Evolutionary conservation across 2,329 filamentous ascomycete genomes (phyloP).

Genomic region (Epichloe gansuensis): DNA sequence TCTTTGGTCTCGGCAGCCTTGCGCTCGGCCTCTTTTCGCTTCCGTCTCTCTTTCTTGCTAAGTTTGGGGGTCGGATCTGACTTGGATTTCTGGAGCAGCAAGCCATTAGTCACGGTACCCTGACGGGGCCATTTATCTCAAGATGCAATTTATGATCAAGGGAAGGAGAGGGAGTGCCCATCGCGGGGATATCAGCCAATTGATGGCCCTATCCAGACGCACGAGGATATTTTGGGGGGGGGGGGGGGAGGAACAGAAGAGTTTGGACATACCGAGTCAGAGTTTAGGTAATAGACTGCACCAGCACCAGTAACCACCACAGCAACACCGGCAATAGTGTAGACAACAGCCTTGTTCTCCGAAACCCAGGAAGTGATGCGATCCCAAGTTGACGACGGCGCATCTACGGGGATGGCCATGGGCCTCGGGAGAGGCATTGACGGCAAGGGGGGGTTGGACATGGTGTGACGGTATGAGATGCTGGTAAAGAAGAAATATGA

Average conservation of each 20-base stretch:
- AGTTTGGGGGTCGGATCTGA: conserved; percentile 49
- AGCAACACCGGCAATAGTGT: conserved; percentile 90
- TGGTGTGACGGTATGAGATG: conserved; percentile 16
- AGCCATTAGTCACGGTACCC: neutral
- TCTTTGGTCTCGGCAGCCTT: conserved; percentile 37
- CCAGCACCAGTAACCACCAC: conserved; percentile 84
- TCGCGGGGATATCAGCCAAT: neutral
- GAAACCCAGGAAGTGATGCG: conserved; percentile 83
- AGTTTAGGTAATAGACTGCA: conserved; percentile 78
- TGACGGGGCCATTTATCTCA: neutral
- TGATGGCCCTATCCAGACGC: neutral
- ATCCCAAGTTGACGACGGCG: conserved; percentile 69
- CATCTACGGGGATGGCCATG: conserved; percentile 35
- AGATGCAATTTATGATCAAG: neutral
- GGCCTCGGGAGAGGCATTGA: conserved; percentile 34
- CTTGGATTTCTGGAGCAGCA: conserved; percentile 27
- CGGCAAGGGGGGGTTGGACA: conserved; percentile 34
- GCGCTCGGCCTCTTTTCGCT: conserved; percentile 66
- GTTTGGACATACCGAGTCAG: conserved; percentile 35
- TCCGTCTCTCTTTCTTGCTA: conserved; percentile 81
- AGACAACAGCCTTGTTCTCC: conserved; percentile 90
- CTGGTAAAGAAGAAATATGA: conserved; percentile 11
- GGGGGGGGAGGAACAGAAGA: too few species aligned
- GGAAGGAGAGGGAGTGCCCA: neutral
- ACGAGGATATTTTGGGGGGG: neutral